A percentile compares a stretch with the other conserved stretches of the same genome.
These are phyloP conservation scores for Aspergillus sp. DNA, from an alignment of 2,329 filamentous ascomycete genomes.

Conservation along the genomic window DNA sequence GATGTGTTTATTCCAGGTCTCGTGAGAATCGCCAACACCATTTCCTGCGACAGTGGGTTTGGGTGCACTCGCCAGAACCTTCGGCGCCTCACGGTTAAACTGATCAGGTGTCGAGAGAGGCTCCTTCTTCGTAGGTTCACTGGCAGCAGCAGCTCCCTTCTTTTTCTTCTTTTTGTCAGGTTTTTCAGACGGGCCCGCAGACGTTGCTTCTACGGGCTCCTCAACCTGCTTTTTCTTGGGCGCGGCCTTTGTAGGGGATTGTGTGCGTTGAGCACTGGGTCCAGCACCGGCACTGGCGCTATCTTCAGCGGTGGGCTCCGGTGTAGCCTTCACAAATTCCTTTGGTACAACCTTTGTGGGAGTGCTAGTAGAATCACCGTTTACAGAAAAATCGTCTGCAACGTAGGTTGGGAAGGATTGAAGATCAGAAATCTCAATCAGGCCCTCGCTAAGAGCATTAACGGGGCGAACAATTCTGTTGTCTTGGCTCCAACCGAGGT, in stretches of 20 bases:
- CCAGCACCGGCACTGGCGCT: slow-evolving; percentile 11
- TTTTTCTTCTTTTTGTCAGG: slow-evolving; percentile 73
- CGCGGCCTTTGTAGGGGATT: slow-evolving; percentile 41
- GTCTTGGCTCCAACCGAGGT: slow-evolving; percentile 88
- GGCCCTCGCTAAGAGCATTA: slow-evolving; percentile 71
- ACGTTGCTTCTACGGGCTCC: slow-evolving; percentile 28
- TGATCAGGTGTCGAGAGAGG: slow-evolving; percentile 15
- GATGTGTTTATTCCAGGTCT: slow-evolving; percentile 62
- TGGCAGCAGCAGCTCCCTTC: slow-evolving; percentile 35
- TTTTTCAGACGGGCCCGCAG: slow-evolving; percentile 51
- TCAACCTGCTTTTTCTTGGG: slow-evolving; percentile 44
- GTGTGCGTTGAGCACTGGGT: slow-evolving; percentile 27
- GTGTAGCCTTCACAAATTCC: slow-evolving; percentile 42
- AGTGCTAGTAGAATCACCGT: slow-evolving; percentile 40
- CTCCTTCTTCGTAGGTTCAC: slow-evolving; percentile 50
- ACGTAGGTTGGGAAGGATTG: slow-evolving; percentile 47
- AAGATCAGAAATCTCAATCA: slow-evolving; percentile 74
- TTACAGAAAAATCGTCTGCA: slow-evolving; percentile 45
- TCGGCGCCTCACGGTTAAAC: slow-evolving; percentile 12
- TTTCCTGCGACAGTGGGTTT: slow-evolving; percentile 9
- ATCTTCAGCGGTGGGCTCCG: slow-evolving; percentile 31
- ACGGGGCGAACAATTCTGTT: slow-evolving; percentile 81
- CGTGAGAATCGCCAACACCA: slow-evolving; percentile 47
- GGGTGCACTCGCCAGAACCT: slow-evolving; percentile 9
- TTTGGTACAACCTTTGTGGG: slow-evolving; percentile 39